These are phyloP conservation scores for Phytophthora fragariae DNA, from an alignment of 352 stramenopile species.

Conservation along the genomic window DNA sequence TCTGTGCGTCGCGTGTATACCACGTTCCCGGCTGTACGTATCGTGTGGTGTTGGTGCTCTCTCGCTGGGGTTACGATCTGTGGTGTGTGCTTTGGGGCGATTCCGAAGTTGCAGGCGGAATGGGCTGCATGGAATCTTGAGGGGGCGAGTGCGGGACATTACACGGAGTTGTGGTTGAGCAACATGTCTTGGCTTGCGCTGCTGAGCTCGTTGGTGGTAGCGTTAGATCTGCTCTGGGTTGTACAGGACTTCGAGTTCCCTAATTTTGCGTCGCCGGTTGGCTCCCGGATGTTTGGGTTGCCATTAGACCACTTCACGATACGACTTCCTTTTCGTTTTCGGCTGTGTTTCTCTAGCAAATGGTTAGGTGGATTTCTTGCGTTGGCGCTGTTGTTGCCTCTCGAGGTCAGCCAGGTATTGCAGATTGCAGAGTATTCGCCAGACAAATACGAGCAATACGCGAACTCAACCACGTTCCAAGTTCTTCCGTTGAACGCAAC, in stretches of 20 bases:
- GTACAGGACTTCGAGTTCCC: conserved; percentile 64
- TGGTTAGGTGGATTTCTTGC: conserved; percentile 61
- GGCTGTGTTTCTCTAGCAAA: conserved; percentile 49
- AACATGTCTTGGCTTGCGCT: conserved; percentile 54
- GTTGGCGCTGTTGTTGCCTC: conserved; percentile 52
- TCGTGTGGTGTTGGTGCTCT: conserved; percentile 38
- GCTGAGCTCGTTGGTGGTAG: conserved; percentile 43
- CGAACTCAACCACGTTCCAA: conserved; percentile 36
- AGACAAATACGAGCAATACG: conserved; percentile 40
- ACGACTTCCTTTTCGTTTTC: conserved; percentile 18
- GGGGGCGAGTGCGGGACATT: neutral
- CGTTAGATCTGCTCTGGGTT: conserved; percentile 59
- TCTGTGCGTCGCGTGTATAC: conserved; percentile 35
- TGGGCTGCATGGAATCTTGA: conserved; percentile 40
- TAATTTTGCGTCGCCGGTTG: conserved; percentile 45
- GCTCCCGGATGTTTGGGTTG: conserved; percentile 52
- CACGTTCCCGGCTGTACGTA: conserved; percentile 30
- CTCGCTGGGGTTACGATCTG: conserved; percentile 30
- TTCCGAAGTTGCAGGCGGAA: conserved; percentile 30
- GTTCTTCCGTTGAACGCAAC: conserved; percentile 29
- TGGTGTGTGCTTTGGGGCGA: conserved; percentile 39
- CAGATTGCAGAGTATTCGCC: conserved; percentile 56
- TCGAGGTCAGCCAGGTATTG: conserved; percentile 59
- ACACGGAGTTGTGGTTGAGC: conserved; percentile 35
- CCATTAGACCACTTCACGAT: conserved; percentile 41